A percentile compares a stretch with the other conserved stretches of the same genome.
phyloP scores from a whole-genome alignment of 768 basidiomycete genomes.

The Suillus lakei region DNA sequence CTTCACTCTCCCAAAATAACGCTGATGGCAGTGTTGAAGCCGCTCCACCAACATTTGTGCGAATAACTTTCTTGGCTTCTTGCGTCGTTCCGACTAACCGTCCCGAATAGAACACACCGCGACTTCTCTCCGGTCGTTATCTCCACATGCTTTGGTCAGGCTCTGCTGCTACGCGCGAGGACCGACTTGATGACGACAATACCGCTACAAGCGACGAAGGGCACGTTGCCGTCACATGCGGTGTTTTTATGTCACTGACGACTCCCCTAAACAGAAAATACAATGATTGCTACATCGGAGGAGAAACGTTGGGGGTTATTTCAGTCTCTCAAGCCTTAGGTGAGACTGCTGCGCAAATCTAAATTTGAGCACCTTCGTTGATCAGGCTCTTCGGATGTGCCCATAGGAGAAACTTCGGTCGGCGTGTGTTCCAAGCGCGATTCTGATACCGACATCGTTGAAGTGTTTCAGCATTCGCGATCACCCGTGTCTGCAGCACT shows the following conservation, averaged over 20 bases:
- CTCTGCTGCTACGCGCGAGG: neutral
- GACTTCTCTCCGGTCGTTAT: neutral
- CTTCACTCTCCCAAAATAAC: neutral
- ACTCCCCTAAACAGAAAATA: neutral
- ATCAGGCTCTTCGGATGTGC: neutral
- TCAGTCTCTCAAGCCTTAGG: neutral
- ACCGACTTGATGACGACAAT: neutral
- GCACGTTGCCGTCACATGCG: neutral
- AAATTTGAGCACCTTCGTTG: neutral
- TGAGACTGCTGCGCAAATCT: neutral
- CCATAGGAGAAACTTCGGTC: neutral
- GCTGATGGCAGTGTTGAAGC: neutral
- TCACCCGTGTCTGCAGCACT: neutral
- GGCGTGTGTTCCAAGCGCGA: no score
- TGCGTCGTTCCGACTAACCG: neutral
- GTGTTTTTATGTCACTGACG: neutral
- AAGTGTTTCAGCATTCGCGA: neutral
- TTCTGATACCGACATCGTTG: neutral
- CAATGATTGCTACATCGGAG: neutral
- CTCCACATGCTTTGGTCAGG: neutral
- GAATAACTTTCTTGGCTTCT: neutral
- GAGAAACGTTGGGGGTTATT: no score
- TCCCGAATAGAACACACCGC: neutral
- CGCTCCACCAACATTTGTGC: neutral
- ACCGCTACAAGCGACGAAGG: neutral